Base-by-base conservation (phyloP, 1,284 basidiomycete species). In the Puccinia triticina region DNA sequence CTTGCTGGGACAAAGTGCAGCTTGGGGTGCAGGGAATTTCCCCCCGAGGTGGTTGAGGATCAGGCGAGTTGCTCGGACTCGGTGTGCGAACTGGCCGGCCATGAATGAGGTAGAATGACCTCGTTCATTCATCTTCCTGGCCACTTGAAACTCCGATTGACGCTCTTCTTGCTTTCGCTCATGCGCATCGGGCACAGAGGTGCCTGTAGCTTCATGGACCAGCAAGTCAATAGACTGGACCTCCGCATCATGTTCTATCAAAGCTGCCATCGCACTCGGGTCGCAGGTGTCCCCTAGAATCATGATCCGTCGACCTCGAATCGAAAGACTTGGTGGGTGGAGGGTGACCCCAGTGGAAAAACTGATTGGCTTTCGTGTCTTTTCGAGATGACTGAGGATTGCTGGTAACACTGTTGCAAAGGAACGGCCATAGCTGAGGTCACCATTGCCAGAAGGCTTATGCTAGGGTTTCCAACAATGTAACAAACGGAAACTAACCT, bases 21-120 rank as follows among this genome's bases (percentile, higher is more conserved):
- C 78, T 43, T 72, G 50, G 4, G 78, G 78, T 40, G 64, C 67
- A 43, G 71, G 69, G 40, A 64, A 81, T 64, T 81, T 81, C 23
- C 78, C 89, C 74, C 93, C 92, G 76, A 95, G 92, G 86, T 96
- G 94, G 87, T 96, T 96, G 83, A 96, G 86, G 23, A 93, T 90
- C 7, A 96, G 88, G 79, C 90, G 88, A 84, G 90, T 88, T 21
- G 94, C 93, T 7, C 89, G 88, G 77, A 94, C 89, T 0, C 85
- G 85, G 74, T 89, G 90, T 0, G 94, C 94, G 86, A 95, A 95
- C 48, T 87, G 88, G 14, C 94, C 95, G 0, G 94, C 95, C 90
- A 93, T 93, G 34, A 88, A 89, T 0, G 94, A 92, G 0, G 92
- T 92, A 29, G 94, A 95, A 87, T 96, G 95, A 0, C 94, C 94